phyloP scores from a whole-genome alignment of 169 alveolate species.

The Plasmodium gallinaceum region DNA sequence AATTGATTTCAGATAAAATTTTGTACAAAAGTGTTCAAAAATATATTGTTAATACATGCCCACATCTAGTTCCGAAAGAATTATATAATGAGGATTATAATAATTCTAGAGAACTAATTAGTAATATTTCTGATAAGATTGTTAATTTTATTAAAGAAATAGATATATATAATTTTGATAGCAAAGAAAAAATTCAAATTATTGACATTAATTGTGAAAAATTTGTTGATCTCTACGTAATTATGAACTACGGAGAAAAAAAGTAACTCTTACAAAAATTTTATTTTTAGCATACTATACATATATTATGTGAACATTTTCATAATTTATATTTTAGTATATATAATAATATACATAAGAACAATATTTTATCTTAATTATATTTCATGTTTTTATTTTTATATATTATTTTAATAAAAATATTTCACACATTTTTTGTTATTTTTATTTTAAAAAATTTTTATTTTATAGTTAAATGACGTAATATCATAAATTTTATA shows the following conservation, averaged over 20 bases:
- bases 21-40: conserved; percentile 51
- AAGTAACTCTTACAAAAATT: conserved; percentile 21
- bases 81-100: conserved; percentile 22
- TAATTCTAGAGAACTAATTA: background rate
- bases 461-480: too few species aligned
- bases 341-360: background rate
- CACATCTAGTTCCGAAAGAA: conserved; percentile 53
- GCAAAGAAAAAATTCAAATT: conserved; percentile 70
- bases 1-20: conserved; percentile 57
- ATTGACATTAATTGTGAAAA: conserved; percentile 57
- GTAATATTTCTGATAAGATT: conserved; percentile 21
- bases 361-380: too few species aligned
- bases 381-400: background rate
- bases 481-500: too few species aligned
- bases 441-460: too few species aligned
- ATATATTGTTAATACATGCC: conserved; percentile 59
- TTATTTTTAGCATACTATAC: background rate
- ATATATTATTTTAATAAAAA: too few species aligned
- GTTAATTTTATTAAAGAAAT: conserved; percentile 61
- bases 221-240: conserved; percentile 71
- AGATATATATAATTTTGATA: conserved; percentile 46
- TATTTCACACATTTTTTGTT: too few species aligned
- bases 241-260: conserved; percentile 67
- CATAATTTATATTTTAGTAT: background rate
- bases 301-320: background rate